phyloP scores from a whole-genome alignment of 371 early-diverging fungal species.

The Rhizopus sp. region DNA sequence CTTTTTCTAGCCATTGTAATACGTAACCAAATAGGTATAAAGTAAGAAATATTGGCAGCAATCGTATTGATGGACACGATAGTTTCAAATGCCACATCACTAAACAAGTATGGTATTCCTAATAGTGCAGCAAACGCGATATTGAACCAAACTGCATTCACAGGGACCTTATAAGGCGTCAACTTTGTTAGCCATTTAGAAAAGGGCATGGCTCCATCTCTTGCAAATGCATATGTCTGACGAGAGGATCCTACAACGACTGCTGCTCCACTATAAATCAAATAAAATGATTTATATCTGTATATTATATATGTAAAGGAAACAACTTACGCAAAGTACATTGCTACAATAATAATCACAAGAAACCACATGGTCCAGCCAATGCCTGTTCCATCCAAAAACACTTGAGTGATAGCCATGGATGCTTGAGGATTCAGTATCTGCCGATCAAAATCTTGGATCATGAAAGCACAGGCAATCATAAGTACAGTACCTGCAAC shows the following conservation, averaged over 20 bases:
- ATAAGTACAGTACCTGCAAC: conserved; percentile 59
- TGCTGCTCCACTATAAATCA: conserved; percentile 33
- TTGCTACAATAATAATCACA: conserved; percentile 56
- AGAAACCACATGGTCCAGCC: conserved; percentile 45
- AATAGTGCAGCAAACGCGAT: conserved; percentile 43
- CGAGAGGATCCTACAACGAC: conserved; percentile 58
- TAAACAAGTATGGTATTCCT: conserved; percentile 49
- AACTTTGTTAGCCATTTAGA: conserved; percentile 37
- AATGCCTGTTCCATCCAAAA: conserved; percentile 48
- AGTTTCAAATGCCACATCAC: conserved; percentile 57
- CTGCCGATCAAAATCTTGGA: conserved; percentile 57
- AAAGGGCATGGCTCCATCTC: conserved; percentile 60
- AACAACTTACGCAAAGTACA: conserved; percentile 46
- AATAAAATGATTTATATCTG: background rate
- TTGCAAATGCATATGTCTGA: conserved; percentile 66
- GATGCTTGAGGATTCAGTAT: conserved; percentile 46
- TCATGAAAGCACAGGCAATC: conserved; percentile 56
- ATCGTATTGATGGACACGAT: conserved; percentile 73
- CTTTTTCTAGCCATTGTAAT: conserved; percentile 50
- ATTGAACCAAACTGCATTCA: conserved; percentile 56
- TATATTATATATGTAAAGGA: background rate
- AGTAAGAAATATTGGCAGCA: conserved; percentile 70
- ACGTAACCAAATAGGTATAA: conserved; percentile 61
- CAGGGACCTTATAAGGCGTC: conserved; percentile 36
- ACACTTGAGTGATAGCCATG: conserved; percentile 48